phyloP scores from a whole-genome alignment of 768 basidiomycete species.

The Lepiota brunneoincarnata region DNA sequence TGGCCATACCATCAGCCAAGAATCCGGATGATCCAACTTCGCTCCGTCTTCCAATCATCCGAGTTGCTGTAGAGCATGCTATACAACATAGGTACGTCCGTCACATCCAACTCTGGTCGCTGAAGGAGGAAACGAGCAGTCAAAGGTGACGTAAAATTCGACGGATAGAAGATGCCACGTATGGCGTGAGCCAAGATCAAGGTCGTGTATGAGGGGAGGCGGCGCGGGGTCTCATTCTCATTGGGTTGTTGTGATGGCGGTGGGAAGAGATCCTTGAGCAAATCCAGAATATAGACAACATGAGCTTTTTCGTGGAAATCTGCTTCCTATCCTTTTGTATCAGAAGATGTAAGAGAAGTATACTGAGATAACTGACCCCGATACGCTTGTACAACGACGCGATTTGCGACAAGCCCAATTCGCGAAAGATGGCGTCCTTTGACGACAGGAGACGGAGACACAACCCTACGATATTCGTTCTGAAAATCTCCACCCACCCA shows the following conservation, averaged over 20 bases:
- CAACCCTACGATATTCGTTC: conserved; percentile 75
- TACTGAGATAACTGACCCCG: conserved; percentile 44
- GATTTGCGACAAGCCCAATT: conserved; percentile 59
- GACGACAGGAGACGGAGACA: conserved; percentile 73
- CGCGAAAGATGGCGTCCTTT: conserved; percentile 56
- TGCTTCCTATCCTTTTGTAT: conserved; percentile 36
- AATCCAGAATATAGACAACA: conserved; percentile 64
- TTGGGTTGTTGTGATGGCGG: conserved; percentile 27
- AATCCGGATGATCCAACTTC: conserved; percentile 88
- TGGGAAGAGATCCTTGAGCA: conserved; percentile 58
- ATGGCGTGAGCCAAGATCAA: conserved; percentile 83
- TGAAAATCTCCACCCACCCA: conserved; percentile 85
- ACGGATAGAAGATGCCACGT: conserved; percentile 80
- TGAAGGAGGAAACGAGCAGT: conserved; percentile 89
- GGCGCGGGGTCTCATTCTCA: conserved; percentile 33
- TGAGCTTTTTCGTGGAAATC: conserved; percentile 80
- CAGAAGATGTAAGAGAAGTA: background rate
- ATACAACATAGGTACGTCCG: conserved; percentile 91
- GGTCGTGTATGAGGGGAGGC: conserved; percentile 76
- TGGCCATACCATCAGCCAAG: conserved; percentile 76
- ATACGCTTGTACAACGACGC: conserved; percentile 58
- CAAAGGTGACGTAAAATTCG: conserved; percentile 84
- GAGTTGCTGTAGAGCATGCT: conserved; percentile 78
- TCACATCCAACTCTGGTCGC: conserved; percentile 73
- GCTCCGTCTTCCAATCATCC: conserved; percentile 84